Conservation (phyloP, 108 stramenopile genomes). For the Craspedostauros australis region DNA sequence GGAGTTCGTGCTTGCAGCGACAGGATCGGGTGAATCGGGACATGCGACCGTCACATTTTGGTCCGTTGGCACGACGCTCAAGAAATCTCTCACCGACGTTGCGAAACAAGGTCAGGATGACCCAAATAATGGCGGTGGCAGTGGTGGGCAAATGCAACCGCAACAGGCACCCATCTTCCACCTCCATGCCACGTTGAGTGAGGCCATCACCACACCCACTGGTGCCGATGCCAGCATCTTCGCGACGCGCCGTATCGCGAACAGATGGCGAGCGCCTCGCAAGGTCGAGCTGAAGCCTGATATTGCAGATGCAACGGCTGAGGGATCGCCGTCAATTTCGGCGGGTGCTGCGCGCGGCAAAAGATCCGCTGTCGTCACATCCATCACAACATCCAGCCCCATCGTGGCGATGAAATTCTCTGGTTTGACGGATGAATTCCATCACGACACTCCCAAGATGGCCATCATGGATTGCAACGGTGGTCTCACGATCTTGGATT, state of each 20-base stretch:
- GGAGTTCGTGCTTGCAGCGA: conserved; percentile 55
- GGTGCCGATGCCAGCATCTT: conserved; percentile 55
- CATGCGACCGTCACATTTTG: conserved; percentile 39
- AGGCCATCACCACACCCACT: conserved; percentile 17
- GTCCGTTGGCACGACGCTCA: conserved; percentile 28
- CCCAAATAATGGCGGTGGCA: background rate
- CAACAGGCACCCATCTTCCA: no score
- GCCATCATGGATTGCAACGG: conserved; percentile 75
- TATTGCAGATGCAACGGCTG: background rate
- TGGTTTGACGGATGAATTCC: background rate
- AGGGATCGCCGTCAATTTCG: no score
- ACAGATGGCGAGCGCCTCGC: conserved; percentile 34
- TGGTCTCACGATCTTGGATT: conserved; percentile 57
- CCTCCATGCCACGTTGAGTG: conserved; percentile 29
- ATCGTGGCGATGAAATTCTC: conserved; percentile 27
- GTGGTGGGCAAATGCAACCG: no score
- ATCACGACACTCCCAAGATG: conserved; percentile 13
- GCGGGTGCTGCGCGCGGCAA: background rate
- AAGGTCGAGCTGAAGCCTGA: conserved; percentile 19
- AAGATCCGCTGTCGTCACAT: conserved; percentile 5
- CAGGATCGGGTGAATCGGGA: conserved; percentile 26
- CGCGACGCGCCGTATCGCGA: conserved; percentile 23
- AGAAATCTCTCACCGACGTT: no score
- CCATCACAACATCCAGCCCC: conserved; percentile 31
- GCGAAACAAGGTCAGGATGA: background rate